Evolutionary conservation across 1,284 basidiomycete species (phyloP).

Genomic region (Hortiboletus rubellus): DNA sequence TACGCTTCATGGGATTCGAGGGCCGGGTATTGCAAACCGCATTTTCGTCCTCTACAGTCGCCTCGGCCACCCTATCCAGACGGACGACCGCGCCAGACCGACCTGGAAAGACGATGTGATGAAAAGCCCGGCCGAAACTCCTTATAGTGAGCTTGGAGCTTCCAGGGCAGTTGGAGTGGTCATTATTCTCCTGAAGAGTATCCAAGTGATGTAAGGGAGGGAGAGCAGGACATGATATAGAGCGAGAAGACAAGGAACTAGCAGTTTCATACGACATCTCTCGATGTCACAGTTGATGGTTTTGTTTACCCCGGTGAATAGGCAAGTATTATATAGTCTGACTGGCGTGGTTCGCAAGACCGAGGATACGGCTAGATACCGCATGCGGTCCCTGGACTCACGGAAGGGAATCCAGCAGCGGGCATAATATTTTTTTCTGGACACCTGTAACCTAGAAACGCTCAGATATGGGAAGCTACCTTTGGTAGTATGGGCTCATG

Average conservation of each 20-base stretch:
- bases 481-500: neutral
- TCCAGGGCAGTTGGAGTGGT: neutral
- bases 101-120: constrained; percentile 8
- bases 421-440: neutral
- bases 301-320: neutral
- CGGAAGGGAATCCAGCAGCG: constrained; percentile 1
- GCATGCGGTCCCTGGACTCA: constrained; percentile 2
- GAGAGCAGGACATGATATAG: constrained; percentile 9
- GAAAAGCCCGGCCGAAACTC: constrained; percentile 13
- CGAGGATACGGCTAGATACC: neutral
- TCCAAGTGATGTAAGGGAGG: constrained; percentile 19
- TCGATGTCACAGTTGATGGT: neutral
- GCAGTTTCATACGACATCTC: constrained; percentile 14
- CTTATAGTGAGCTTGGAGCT: neutral
- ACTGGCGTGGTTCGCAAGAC: constrained; percentile 4
- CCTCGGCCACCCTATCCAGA: constrained; percentile 4
- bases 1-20: neutral
- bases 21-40: neutral
- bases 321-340: constrained; percentile 1
- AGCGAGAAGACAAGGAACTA: constrained; percentile 7
- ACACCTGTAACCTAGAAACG: constrained; percentile 19
- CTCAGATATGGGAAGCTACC: constrained; percentile 10
- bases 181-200: neutral
- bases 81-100: neutral
- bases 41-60: constrained; percentile 2